Evolutionary conservation across 805 yeast genomes (phyloP).

Genomic region (Sugiyamaella marilandica): DNA sequence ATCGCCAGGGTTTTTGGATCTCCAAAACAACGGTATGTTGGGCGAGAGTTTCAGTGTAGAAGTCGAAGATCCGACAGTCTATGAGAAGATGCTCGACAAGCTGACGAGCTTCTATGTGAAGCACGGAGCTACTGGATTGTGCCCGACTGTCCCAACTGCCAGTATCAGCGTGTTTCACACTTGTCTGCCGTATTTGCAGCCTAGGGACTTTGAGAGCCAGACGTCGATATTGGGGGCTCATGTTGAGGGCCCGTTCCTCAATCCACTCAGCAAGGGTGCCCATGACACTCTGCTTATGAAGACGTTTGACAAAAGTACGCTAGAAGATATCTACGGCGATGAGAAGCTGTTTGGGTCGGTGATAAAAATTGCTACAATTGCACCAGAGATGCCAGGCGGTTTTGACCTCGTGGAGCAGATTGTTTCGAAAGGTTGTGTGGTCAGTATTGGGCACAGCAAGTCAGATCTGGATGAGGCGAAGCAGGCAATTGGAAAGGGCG

Average conservation of each 20-base stretch:
- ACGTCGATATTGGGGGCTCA: not conserved
- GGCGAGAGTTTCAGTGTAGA: constrained; percentile 1
- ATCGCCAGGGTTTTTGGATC: not conserved
- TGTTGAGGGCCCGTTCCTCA: not conserved
- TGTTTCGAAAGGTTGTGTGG: not conserved
- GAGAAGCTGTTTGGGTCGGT: not conserved
- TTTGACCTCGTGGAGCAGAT: not conserved
- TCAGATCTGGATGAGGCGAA: not conserved
- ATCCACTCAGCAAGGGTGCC: not conserved
- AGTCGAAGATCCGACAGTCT: not conserved
- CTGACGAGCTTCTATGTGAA: not conserved
- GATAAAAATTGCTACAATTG: not conserved
- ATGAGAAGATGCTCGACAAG: not conserved
- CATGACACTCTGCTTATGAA: not conserved
- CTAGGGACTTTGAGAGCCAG: not conserved
- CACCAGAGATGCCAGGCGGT: not conserved
- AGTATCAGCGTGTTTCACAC: not conserved
- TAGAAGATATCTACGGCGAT: not conserved
- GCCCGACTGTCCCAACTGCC: not conserved
- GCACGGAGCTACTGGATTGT: not conserved
- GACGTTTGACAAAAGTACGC: not conserved
- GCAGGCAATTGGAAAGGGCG: not conserved
- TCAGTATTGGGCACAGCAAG: not conserved
- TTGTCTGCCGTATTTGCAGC: not conserved
- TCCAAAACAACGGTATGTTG: not conserved